Evolutionary conservation across 108 stramenopile species (phyloP).

Genomic region (Cyclotella sp.): DNA sequence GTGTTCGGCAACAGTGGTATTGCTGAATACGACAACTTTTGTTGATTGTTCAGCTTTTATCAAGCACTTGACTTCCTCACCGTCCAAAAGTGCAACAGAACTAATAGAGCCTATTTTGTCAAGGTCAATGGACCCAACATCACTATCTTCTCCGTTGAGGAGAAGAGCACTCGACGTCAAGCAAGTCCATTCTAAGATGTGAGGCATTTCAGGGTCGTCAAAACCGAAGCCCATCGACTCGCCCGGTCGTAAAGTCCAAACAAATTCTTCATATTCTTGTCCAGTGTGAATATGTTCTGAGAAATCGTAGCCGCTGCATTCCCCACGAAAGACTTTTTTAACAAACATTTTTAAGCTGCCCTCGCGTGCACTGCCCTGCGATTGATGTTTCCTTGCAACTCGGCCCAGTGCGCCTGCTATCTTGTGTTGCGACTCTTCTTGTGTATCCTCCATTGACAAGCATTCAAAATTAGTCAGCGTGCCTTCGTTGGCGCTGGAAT

Average conservation of each 20-base stretch:
- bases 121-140: slow-evolving; percentile 50
- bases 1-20: neutral
- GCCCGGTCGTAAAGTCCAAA: slow-evolving; percentile 67
- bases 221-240: slow-evolving; percentile 81
- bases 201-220: slow-evolving; percentile 82
- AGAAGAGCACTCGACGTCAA: slow-evolving; percentile 48
- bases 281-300: slow-evolving; percentile 35
- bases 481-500: neutral
- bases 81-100: slow-evolving; percentile 47
- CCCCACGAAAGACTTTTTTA: neutral
- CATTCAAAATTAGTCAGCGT: neutral
- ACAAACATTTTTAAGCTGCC: neutral
- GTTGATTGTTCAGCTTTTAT: slow-evolving; percentile 78
- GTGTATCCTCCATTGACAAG: neutral
- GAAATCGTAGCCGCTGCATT: slow-evolving; percentile 11
- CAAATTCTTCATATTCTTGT: slow-evolving; percentile 60
- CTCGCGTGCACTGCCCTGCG: neutral
- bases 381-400: neutral
- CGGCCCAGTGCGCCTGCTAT: neutral
- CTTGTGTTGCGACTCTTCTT: neutral
- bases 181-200: slow-evolving; percentile 75
- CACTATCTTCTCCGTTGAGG: slow-evolving; percentile 15
- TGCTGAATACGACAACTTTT: slow-evolving; percentile 73
- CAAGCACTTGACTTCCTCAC: slow-evolving; percentile 57
- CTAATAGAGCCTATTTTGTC: slow-evolving; percentile 78